These are phyloP conservation scores for Sindora glabra DNA, from an alignment of 306 rosid genomes.

Conservation along the genomic window DNA sequence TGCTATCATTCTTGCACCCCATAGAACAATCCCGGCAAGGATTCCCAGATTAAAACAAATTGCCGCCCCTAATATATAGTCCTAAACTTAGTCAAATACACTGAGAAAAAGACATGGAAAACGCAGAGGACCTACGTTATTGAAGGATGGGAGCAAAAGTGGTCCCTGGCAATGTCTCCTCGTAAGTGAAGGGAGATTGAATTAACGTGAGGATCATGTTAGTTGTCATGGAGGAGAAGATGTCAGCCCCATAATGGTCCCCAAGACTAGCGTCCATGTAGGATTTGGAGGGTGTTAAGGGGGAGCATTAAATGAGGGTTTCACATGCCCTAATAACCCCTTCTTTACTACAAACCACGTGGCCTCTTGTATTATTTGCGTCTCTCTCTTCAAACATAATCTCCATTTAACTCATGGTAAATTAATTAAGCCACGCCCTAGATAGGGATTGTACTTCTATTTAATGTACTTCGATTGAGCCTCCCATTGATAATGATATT, in stretches of 20 bases:
- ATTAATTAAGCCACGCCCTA: not conserved
- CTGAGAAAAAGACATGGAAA: not conserved
- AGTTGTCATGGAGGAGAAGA: slow-evolving; percentile 56
- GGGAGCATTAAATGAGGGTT: slow-evolving; percentile 55
- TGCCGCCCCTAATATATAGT: too few relatives aligned
- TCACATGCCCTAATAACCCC: slow-evolving; percentile 73
- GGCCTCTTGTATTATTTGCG: slow-evolving; percentile 26
- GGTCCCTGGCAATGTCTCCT: slow-evolving; percentile 60
- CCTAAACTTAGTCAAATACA: too few relatives aligned
- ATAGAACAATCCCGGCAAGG: too few relatives aligned
- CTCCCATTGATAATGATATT: not conserved
- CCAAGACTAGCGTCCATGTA: slow-evolving; percentile 23
- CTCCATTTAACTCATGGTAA: slow-evolving; percentile 6
- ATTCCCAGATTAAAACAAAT: too few relatives aligned
- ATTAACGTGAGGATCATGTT: slow-evolving; percentile 74
- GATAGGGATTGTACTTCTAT: not conserved
- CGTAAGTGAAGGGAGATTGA: slow-evolving; percentile 33
- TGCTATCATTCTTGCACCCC: too few relatives aligned
- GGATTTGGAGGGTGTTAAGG: slow-evolving; percentile 20
- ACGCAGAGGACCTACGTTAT: slow-evolving; percentile 33
- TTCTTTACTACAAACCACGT: slow-evolving; percentile 68
- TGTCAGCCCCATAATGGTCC: slow-evolving; percentile 37
- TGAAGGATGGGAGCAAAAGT: slow-evolving; percentile 40
- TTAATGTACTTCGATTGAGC: not conserved
- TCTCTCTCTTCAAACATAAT: slow-evolving; percentile 12